phyloP scores from a whole-genome alignment of 345 rosid genomes.

The Orychophragmus violaceus region DNA sequence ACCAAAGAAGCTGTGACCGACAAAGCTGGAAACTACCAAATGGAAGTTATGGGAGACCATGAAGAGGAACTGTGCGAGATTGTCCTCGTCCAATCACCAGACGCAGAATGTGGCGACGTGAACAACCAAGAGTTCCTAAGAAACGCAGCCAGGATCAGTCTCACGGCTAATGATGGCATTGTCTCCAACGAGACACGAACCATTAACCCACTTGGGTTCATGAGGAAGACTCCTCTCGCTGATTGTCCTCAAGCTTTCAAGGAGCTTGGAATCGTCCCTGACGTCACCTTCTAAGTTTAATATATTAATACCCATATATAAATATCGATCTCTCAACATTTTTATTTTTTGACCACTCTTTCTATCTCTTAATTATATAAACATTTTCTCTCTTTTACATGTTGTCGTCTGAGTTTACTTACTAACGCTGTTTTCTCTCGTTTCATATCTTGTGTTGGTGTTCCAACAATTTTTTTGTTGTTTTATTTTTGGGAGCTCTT shows the following conservation, averaged over 20 bases:
- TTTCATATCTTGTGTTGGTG: slow-evolving; percentile 1
- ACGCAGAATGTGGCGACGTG: slow-evolving; percentile 43
- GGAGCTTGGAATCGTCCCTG: slow-evolving; percentile 50
- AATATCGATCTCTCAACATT: slow-evolving; percentile 1
- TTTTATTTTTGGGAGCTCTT: not conserved
- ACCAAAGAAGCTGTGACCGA: slow-evolving; percentile 41
- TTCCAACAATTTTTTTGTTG: not conserved
- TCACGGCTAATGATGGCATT: slow-evolving; percentile 49
- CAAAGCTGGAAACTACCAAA: slow-evolving; percentile 37
- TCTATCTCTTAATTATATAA: not conserved
- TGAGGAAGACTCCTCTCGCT: slow-evolving; percentile 39
- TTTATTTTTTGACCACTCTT: not conserved
- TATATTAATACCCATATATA: not conserved
- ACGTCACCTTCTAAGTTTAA: slow-evolving; percentile 21
- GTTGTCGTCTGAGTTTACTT: slow-evolving; percentile 15
- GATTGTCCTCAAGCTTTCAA: slow-evolving; percentile 42
- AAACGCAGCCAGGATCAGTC: slow-evolving; percentile 44
- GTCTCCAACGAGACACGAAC: slow-evolving; percentile 32
- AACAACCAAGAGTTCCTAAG: slow-evolving; percentile 28
- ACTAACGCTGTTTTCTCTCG: not conserved
- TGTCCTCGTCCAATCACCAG: slow-evolving; percentile 36
- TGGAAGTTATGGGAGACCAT: slow-evolving; percentile 53
- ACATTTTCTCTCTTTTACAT: not conserved
- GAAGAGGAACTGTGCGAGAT: slow-evolving; percentile 68
- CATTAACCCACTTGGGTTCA: slow-evolving; percentile 62